These are phyloP conservation scores for Ilex paraguariensis DNA, from an alignment of 305 asterid species.

Conservation along the genomic window DNA sequence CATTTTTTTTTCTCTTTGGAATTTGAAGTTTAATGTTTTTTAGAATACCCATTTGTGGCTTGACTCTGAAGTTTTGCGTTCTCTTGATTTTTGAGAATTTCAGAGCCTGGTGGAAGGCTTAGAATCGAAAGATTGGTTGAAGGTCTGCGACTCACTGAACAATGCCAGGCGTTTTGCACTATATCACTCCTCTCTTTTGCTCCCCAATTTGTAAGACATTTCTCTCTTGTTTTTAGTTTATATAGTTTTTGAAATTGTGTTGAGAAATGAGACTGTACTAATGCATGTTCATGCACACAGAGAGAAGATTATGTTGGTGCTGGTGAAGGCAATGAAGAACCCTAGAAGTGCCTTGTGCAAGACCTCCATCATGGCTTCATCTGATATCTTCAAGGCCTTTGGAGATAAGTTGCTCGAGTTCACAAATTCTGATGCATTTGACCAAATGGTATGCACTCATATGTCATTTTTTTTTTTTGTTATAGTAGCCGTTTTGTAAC, in stretches of 20 bases:
- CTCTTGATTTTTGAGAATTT: constrained; percentile 3
- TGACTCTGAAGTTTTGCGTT: neutral
- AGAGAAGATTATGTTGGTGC: constrained; percentile 52
- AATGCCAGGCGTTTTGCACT: constrained; percentile 69
- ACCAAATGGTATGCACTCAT: constrained; percentile 46
- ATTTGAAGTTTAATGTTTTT: neutral
- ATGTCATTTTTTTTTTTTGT: neutral
- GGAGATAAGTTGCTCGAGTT: constrained; percentile 52
- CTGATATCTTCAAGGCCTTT: constrained; percentile 76
- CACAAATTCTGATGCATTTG: constrained; percentile 46
- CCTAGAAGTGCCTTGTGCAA: constrained; percentile 97
- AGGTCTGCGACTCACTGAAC: constrained; percentile 84
- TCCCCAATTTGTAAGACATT: constrained; percentile 57
- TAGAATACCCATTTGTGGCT: no score
- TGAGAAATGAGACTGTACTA: neutral
- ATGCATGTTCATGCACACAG: constrained; percentile 19
- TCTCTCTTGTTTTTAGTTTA: neutral
- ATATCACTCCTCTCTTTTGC: constrained; percentile 54
- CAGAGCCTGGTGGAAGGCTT: constrained; percentile 76
- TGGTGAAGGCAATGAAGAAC: constrained; percentile 83
- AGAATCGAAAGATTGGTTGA: constrained; percentile 94
- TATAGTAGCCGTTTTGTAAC: neutral
- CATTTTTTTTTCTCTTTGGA: neutral
- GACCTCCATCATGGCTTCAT: constrained; percentile 87
- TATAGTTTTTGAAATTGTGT: neutral